phyloP scores from a whole-genome alignment of 495 filamentous ascomycete genomes.

The Lichenothelia convexa region DNA sequence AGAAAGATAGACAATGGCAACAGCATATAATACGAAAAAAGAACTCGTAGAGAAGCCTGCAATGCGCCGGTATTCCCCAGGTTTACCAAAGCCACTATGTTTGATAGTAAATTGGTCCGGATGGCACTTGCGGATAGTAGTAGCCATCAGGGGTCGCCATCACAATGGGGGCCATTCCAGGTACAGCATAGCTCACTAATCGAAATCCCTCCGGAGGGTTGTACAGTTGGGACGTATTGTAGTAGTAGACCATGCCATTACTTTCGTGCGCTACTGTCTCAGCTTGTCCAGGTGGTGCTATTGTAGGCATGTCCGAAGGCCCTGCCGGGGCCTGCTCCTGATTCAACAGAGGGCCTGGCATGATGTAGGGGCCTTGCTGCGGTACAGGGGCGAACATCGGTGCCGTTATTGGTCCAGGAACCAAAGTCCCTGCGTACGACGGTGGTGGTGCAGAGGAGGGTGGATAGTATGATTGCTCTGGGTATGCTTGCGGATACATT shows the following conservation, averaged over 20 bases:
- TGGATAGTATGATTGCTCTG: conserved; percentile 38
- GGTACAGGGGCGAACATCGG: conserved; percentile 5
- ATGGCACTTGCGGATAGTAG: conserved; percentile 3
- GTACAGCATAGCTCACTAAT: neutral
- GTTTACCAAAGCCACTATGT: neutral
- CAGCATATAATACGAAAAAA: too few species aligned
- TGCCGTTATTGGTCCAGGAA: neutral
- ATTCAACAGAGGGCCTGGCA: conserved; percentile 2
- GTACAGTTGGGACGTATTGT: conserved; percentile 54
- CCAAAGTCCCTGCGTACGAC: neutral
- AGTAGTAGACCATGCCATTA: conserved; percentile 92
- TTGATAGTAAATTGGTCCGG: conserved; percentile 3
- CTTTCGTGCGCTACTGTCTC: conserved; percentile 72
- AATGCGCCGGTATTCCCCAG: too few species aligned
- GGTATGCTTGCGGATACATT: conserved; percentile 9
- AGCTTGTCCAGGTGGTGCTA: neutral
- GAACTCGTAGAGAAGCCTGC: too few species aligned
- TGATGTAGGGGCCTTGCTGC: conserved; percentile 5
- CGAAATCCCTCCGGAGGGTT: conserved; percentile 26
- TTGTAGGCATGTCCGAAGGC: neutral
- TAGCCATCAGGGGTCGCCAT: conserved; percentile 3
- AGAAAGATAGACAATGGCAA: too few species aligned
- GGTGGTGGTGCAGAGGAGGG: conserved; percentile 32
- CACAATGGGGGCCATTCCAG: conserved; percentile 4
- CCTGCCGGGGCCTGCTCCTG: too few species aligned